Conservation (phyloP, 164 flowering plant genomes). For the Magnolia officinalis region DNA sequence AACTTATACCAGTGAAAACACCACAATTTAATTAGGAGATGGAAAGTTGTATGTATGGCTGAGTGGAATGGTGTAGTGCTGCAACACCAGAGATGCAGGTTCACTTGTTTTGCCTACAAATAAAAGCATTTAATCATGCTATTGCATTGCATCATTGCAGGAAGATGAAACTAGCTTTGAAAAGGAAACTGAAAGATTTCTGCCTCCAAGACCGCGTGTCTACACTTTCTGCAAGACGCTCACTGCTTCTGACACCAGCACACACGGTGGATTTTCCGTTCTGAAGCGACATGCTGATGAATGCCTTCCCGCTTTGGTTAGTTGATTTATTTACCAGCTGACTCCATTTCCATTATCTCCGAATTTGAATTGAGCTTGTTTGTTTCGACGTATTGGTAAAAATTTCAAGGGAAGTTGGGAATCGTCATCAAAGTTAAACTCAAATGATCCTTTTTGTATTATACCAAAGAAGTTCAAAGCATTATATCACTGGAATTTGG, state of each 20-base stretch:
- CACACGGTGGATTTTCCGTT: conserved; percentile 63
- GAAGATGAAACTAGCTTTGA: conserved; percentile 19
- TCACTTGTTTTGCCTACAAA: neutral
- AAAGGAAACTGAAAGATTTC: conserved; percentile 3
- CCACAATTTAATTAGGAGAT: neutral
- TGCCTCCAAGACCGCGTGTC: conserved; percentile 9
- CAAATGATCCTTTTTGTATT: neutral
- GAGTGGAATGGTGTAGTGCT: neutral
- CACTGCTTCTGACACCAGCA: conserved; percentile 59
- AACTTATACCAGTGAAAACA: too few species aligned
- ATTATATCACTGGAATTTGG: neutral
- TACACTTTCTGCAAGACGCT: conserved; percentile 42
- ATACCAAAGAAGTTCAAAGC: neutral
- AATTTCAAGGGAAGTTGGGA: neutral
- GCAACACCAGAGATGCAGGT: neutral
- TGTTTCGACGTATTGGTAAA: neutral
- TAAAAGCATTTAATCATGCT: too few species aligned
- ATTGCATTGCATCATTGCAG: conserved; percentile 20
- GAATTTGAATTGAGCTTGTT: neutral
- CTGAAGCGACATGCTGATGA: conserved; percentile 49
- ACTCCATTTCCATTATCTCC: neutral
- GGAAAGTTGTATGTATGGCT: too few species aligned
- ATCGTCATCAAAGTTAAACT: neutral
- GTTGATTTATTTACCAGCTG: conserved; percentile 5
- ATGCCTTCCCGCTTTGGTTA: conserved; percentile 58